Conservation (phyloP, 352 stramenopile species). For the Phytopythium cucurbitacearum region DNA sequence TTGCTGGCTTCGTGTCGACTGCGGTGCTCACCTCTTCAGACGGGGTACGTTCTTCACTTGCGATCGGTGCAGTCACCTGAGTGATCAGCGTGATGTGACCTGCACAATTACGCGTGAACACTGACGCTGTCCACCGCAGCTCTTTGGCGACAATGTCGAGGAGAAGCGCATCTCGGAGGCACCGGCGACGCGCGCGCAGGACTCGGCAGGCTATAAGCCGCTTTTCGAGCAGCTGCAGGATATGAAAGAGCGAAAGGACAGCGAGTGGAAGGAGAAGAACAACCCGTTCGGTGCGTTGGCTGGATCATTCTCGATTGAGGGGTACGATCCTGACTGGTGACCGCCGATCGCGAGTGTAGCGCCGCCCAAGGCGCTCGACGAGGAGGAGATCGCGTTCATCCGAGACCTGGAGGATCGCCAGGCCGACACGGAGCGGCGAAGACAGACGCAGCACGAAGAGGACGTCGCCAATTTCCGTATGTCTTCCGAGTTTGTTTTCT, state of each 20-base stretch:
- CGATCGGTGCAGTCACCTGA: neutral
- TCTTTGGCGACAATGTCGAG: conserved; percentile 86
- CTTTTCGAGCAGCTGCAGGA: conserved; percentile 83
- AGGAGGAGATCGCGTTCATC: conserved; percentile 85
- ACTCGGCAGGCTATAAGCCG: conserved; percentile 54
- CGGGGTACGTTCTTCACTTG: conserved; percentile 36
- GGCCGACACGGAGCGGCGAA: conserved; percentile 35
- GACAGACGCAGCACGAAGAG: conserved; percentile 65
- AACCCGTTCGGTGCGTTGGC: conserved; percentile 70
- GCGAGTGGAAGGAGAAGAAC: conserved; percentile 88
- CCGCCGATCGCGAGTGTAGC: conserved; percentile 21
- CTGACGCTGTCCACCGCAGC: conserved; percentile 22
- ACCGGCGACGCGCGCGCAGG: conserved; percentile 32
- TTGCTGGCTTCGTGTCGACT: conserved; percentile 81
- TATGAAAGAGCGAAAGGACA: conserved; percentile 70
- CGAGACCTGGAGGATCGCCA: conserved; percentile 59
- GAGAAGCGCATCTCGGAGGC: conserved; percentile 75
- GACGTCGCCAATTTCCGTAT: conserved; percentile 72
- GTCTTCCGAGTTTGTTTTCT: conserved; percentile 2
- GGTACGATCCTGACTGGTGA: neutral
- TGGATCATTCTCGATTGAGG: neutral
- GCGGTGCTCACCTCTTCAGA: conserved; percentile 80
- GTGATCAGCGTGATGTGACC: neutral
- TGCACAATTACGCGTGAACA: neutral
- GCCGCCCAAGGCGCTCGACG: conserved; percentile 79